phyloP scores from a whole-genome alignment of 148 eudicot species.

The Pharnaceum exiguum region DNA sequence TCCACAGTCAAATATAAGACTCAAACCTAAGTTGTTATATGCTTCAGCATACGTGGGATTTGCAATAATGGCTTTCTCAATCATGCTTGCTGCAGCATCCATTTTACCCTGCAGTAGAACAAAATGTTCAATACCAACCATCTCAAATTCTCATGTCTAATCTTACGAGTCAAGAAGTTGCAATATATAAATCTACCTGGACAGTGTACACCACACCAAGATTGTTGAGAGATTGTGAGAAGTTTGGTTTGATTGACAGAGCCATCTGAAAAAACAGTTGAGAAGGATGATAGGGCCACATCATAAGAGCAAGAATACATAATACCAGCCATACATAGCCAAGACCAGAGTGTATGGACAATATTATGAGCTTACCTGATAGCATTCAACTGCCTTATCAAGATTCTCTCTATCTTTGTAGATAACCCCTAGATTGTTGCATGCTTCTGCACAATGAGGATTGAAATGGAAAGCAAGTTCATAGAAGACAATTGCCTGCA shows the following conservation, averaged over 20 bases:
- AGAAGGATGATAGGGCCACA: constrained; percentile 7
- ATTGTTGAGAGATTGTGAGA: constrained; percentile 96
- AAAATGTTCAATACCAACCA: constrained; percentile 8
- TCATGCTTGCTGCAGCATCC: constrained; percentile 99
- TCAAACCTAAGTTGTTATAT: constrained; percentile 87
- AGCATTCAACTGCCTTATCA: constrained; percentile 98
- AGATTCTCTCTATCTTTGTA: constrained; percentile 99
- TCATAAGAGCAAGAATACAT: constrained; percentile 7
- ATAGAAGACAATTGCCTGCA: constrained; percentile 95
- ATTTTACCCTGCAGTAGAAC: constrained; percentile 72
- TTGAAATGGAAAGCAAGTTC: constrained; percentile 99
- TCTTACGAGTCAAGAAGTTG: background rate
- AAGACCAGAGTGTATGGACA: constrained; percentile 11
- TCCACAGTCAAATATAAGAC: constrained; percentile 13
- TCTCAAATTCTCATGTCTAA: background rate
- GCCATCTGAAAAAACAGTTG: constrained; percentile 59
- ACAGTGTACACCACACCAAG: constrained; percentile 99
- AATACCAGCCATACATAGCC: background rate
- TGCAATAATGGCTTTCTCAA: constrained; percentile 95
- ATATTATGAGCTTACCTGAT: constrained; percentile 59
- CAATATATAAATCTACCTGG: constrained; percentile 52
- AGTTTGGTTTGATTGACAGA: constrained; percentile 86
- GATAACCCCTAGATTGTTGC: constrained; percentile 96
- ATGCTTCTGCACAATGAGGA: constrained; percentile 99
- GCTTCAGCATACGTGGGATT: constrained; percentile 99